Conservation (phyloP, 2,329 filamentous ascomycete species). For the Microcera coccophila region DNA sequence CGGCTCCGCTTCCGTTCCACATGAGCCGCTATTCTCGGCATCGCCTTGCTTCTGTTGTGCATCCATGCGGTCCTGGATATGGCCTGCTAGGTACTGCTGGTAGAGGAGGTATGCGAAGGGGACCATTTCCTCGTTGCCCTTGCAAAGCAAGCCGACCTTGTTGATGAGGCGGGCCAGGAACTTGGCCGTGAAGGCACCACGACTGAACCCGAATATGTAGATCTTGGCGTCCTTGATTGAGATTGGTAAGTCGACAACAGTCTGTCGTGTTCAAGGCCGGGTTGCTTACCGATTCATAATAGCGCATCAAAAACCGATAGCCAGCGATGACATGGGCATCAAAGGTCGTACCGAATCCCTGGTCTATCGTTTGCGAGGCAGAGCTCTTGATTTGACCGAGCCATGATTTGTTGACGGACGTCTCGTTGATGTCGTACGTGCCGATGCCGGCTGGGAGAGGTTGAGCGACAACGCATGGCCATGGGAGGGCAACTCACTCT, state of each 20-base stretch:
- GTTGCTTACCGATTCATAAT: slow-evolving; percentile 41
- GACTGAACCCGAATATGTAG: slow-evolving; percentile 49
- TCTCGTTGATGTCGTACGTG: slow-evolving; percentile 45
- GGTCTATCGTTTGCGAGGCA: slow-evolving; percentile 39
- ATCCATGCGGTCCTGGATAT: slow-evolving; percentile 27
- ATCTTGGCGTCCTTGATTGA: slow-evolving; percentile 23
- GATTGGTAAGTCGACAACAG: neutral
- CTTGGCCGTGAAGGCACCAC: slow-evolving; percentile 46
- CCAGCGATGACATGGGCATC: slow-evolving; percentile 50
- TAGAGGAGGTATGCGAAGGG: slow-evolving; percentile 42
- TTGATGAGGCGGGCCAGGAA: slow-evolving; percentile 47
- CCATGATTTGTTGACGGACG: slow-evolving; percentile 37
- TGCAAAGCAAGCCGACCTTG: slow-evolving; percentile 42
- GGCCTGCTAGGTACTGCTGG: slow-evolving; percentile 34
- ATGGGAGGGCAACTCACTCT: slow-evolving; percentile 31
- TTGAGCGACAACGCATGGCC: neutral
- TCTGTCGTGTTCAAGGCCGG: too few relatives aligned
- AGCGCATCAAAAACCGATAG: slow-evolving; percentile 53
- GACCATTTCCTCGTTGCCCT: slow-evolving; percentile 49
- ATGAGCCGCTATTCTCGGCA: slow-evolving; percentile 4
- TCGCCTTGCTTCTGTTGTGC: slow-evolving; percentile 6
- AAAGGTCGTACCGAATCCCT: slow-evolving; percentile 45
- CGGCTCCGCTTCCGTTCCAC: slow-evolving; percentile 28
- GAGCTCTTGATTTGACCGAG: slow-evolving; percentile 33
- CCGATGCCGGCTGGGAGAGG: slow-evolving; percentile 42